These are phyloP conservation scores for Aspergillus uvarum DNA, from an alignment of 2,329 filamentous ascomycete genomes.

Conservation along the genomic window DNA sequence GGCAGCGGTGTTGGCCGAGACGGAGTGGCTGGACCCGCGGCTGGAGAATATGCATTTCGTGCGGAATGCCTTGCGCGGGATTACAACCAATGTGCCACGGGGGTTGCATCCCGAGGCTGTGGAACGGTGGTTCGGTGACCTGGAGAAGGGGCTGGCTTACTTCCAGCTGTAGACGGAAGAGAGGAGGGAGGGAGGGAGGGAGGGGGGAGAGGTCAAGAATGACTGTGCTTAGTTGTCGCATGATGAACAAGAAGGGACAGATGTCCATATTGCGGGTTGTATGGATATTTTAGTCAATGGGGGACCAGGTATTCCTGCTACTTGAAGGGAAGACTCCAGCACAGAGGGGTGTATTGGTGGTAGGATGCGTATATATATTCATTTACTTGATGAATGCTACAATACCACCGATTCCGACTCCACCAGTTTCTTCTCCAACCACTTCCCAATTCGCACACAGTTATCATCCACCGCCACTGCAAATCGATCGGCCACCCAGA, in stretches of 20 bases:
- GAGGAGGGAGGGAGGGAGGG: too few species aligned
- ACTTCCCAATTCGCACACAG: not conserved
- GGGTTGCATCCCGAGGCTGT: not conserved
- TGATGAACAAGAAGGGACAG: too few species aligned
- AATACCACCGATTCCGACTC: too few species aligned
- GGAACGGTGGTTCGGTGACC: not conserved
- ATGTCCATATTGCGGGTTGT: too few species aligned
- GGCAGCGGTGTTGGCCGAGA: not conserved
- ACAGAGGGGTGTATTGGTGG: too few species aligned
- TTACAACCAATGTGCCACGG: not conserved
- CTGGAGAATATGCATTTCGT: not conserved
- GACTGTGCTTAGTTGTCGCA: too few species aligned
- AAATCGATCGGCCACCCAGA: not conserved
- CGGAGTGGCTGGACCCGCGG: not conserved
- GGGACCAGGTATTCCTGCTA: too few species aligned
- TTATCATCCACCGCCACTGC: not conserved
- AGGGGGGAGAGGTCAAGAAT: too few species aligned
- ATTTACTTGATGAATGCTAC: too few species aligned
- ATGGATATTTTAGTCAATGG: too few species aligned
- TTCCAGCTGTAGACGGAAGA: not conserved
- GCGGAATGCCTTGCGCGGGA: not conserved
- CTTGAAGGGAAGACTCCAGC: too few species aligned
- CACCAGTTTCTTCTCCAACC: not conserved
- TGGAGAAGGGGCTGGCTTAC: not conserved
- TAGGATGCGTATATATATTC: too few species aligned